Conservation (phyloP, 306 rosid genomes). For the Malus asiatica region DNA sequence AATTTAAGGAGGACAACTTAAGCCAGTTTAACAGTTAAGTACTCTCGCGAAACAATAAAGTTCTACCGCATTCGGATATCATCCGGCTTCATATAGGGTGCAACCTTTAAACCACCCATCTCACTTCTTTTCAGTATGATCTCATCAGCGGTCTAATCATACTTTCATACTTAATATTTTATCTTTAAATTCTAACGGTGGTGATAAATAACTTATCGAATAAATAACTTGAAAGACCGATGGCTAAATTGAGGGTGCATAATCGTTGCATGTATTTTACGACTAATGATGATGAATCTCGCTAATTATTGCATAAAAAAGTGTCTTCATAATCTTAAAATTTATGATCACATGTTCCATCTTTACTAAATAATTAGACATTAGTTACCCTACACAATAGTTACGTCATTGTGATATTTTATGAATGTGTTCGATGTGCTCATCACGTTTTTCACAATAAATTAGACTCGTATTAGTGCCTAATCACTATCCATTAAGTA, state of each 20-base stretch:
- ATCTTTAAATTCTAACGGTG: too few relatives aligned
- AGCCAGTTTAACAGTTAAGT: too few relatives aligned
- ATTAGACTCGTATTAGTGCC: not conserved
- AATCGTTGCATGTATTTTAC: too few relatives aligned
- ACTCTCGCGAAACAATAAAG: too few relatives aligned
- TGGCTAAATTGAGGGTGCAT: not conserved
- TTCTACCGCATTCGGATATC: too few relatives aligned
- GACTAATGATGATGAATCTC: not conserved
- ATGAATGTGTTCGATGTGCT: not conserved
- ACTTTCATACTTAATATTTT: too few relatives aligned
- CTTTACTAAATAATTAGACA: not conserved
- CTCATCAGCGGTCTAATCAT: fast-evolving
- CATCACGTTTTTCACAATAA: not conserved
- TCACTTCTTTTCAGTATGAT: fast-evolving
- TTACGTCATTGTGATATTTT: not conserved
- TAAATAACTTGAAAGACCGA: too few relatives aligned
- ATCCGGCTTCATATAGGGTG: not conserved
- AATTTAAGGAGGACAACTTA: too few relatives aligned
- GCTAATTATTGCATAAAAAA: not conserved
- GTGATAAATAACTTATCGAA: not conserved
- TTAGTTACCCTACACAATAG: too few relatives aligned
- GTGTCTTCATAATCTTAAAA: not conserved
- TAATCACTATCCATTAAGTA: not conserved
- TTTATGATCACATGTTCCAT: not conserved
- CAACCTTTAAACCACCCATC: too few relatives aligned